Conservation (phyloP, 257 asterid genomes). For the Cordia subcordata region DNA sequence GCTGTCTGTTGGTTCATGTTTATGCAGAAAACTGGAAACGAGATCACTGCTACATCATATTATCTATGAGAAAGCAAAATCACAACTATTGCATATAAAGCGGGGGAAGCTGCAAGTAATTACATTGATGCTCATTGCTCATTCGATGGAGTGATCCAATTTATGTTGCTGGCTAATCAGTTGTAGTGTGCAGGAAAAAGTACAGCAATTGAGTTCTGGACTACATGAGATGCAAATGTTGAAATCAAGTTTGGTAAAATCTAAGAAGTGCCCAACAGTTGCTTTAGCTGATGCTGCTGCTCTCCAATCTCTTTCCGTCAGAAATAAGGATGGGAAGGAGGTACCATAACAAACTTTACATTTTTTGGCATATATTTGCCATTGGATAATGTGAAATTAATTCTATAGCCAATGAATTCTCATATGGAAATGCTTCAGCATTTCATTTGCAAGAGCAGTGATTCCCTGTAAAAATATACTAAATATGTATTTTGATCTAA, state of each 20-base stretch:
- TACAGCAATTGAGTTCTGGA: constrained; percentile 47
- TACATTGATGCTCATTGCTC: constrained; percentile 7
- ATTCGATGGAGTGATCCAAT: background rate
- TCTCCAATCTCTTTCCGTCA: constrained; percentile 21
- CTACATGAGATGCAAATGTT: constrained; percentile 47
- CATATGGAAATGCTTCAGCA: background rate
- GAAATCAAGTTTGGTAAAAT: constrained; percentile 29
- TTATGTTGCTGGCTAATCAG: constrained; percentile 14
- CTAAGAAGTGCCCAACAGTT: constrained; percentile 16
- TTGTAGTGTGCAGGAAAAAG: constrained; percentile 52
- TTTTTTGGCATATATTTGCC: background rate
- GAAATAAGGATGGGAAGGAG: constrained; percentile 39
- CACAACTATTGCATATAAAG: constrained; percentile 56
- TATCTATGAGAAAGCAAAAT: constrained; percentile 60
- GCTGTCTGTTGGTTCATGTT: background rate
- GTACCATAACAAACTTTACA: background rate
- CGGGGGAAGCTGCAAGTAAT: constrained; percentile 63
- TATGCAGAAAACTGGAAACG: constrained; percentile 58
- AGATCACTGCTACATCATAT: constrained; percentile 47
- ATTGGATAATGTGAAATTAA: background rate
- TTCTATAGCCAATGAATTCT: background rate
- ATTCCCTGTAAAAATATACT: background rate
- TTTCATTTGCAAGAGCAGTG: background rate
- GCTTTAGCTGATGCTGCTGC: constrained; percentile 24
- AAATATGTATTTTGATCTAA: too few relatives aligned